These are phyloP conservation scores for Diaporthe eres DNA, from an alignment of 2,329 filamentous ascomycete genomes.

Conservation along the genomic window DNA sequence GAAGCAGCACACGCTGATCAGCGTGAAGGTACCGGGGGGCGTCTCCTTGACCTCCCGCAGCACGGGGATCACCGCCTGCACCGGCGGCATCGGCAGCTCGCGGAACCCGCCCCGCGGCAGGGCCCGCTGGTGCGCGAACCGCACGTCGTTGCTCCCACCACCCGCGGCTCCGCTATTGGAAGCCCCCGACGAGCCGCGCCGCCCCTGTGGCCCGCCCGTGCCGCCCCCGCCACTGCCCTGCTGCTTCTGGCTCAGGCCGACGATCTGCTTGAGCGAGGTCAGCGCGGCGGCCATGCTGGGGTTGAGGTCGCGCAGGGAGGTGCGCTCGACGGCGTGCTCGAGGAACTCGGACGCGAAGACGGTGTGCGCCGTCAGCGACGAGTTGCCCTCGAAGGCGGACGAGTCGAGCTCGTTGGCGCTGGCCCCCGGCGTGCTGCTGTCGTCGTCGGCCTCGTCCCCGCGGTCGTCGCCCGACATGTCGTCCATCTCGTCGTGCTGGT, in stretches of 20 bases:
- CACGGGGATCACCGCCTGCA: conserved; percentile 62
- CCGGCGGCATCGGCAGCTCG: conserved; percentile 69
- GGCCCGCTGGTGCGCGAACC: conserved; percentile 61
- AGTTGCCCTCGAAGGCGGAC: conserved; percentile 60
- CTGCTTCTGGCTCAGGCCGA: conserved; percentile 54
- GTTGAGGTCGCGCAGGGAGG: conserved; percentile 60
- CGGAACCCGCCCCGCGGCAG: conserved; percentile 61
- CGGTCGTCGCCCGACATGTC: conserved; percentile 23
- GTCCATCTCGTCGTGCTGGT: conserved; percentile 13
- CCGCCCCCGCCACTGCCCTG: conserved; percentile 11
- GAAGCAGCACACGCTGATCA: conserved; percentile 60
- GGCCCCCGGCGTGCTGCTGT: conserved; percentile 39
- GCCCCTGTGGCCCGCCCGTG: background rate
- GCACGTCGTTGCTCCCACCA: conserved; percentile 53
- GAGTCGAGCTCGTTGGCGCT: conserved; percentile 51
- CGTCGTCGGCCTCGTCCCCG: conserved; percentile 47
- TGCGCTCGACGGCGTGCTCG: conserved; percentile 65
- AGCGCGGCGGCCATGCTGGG: conserved; percentile 68
- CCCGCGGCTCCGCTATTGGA: conserved; percentile 5
- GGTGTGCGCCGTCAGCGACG: conserved; percentile 64
- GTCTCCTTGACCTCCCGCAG: conserved; percentile 64
- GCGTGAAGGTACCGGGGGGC: conserved; percentile 64
- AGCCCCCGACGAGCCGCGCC: conserved; percentile 1
- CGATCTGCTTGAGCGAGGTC: conserved; percentile 65
- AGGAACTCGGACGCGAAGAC: conserved; percentile 69